These are phyloP conservation scores for Chlamydomonas applanata DNA, from an alignment of 139 green algal genomes.

Conservation along the genomic window DNA sequence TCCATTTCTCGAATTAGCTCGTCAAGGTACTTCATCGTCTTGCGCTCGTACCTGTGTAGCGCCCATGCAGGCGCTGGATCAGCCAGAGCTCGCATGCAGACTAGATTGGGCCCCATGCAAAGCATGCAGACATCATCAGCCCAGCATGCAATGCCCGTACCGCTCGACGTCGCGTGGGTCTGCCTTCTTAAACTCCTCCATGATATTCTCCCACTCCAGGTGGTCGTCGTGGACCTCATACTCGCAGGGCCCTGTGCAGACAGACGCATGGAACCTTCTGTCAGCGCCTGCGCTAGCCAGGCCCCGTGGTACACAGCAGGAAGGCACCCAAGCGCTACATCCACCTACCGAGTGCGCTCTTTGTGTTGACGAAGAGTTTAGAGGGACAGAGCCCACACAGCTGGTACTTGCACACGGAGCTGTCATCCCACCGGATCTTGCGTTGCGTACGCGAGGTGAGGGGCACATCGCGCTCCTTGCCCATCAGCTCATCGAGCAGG, in stretches of 20 bases:
- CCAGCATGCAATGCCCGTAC: not conserved
- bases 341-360: slow-evolving; percentile 71
- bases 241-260: slow-evolving; percentile 61
- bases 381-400: slow-evolving; percentile 78
- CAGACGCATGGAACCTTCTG: not conserved
- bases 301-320: not conserved
- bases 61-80: no score
- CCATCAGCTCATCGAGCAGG: slow-evolving; percentile 85
- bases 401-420: slow-evolving; percentile 78
- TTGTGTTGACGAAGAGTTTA: slow-evolving; percentile 84
- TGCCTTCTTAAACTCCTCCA: slow-evolving; percentile 63
- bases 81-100: no score
- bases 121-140: not conserved
- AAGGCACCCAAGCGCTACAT: not conserved
- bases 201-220: slow-evolving; percentile 62
- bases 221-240: slow-evolving; percentile 77
- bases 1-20: slow-evolving; percentile 82
- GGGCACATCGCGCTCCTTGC: slow-evolving; percentile 69
- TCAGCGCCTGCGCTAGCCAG: no score
- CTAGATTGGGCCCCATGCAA: not conserved
- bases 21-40: slow-evolving; percentile 67
- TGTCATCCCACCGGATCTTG: slow-evolving; percentile 59
- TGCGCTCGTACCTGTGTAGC: slow-evolving; percentile 66
- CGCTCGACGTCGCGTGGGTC: slow-evolving; percentile 58
- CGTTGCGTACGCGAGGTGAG: slow-evolving; percentile 49